phyloP scores from a whole-genome alignment of 192 early-diverging fungal genomes.

The Pilaira anomala region DNA sequence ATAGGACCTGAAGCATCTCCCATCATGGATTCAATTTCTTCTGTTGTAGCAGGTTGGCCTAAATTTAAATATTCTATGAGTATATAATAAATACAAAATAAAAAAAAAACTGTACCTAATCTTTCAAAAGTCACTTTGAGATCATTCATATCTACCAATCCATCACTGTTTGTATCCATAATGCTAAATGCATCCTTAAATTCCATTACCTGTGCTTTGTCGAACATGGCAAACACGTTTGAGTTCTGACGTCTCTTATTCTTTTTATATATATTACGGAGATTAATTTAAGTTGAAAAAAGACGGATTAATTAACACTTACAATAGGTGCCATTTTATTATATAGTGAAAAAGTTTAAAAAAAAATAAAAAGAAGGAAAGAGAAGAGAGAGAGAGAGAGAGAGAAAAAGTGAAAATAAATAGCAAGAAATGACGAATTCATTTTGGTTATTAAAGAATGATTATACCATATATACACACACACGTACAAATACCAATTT shows the following conservation, averaged over 20 bases:
- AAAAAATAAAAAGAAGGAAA: not conserved
- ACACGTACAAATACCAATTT: too few species aligned
- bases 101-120: constrained; percentile 49
- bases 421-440: too few species aligned
- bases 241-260: constrained; percentile 76
- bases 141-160: constrained; percentile 89
- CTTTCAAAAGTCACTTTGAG: constrained; percentile 84
- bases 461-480: too few species aligned
- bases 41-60: constrained; percentile 72
- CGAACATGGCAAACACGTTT: constrained; percentile 98
- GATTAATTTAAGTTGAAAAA: not conserved
- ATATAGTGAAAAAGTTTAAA: not conserved
- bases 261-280: constrained; percentile 2
- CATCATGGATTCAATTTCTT: constrained; percentile 88
- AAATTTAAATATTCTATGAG: not conserved
- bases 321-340: constrained; percentile 1
- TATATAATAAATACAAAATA: not conserved
- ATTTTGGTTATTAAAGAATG: too few species aligned
- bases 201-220: constrained; percentile 91
- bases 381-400: not conserved
- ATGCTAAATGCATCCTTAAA: constrained; percentile 97
- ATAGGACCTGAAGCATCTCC: constrained; percentile 83
- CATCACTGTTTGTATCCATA: constrained; percentile 92
- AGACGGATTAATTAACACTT: constrained; percentile 1
- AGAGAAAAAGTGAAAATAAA: not conserved